phyloP scores from a whole-genome alignment of 352 stramenopile genomes.

The Phytophthora fragariae region DNA sequence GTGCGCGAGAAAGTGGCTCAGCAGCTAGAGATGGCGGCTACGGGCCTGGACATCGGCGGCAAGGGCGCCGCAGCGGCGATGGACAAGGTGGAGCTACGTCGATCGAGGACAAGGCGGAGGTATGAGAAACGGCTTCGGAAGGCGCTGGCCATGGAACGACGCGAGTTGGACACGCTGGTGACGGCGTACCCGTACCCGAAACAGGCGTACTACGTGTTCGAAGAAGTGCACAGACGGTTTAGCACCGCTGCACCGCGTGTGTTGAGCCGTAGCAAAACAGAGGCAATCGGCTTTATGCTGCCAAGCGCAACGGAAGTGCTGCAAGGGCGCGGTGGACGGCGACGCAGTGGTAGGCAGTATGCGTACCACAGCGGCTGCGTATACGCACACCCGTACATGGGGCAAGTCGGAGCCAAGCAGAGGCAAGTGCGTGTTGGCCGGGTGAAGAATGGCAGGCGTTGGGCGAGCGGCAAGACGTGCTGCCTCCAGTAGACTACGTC shows the following conservation, averaged over 20 bases:
- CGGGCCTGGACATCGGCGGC: too few relatives aligned
- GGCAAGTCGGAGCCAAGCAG: neutral
- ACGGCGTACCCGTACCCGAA: neutral
- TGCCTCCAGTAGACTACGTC: slow-evolving; percentile 14
- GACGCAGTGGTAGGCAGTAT: neutral
- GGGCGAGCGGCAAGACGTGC: neutral
- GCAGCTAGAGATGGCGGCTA: too few relatives aligned
- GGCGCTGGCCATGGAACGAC: too few relatives aligned
- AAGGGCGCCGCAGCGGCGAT: too few relatives aligned
- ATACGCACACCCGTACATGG: neutral
- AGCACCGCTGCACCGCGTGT: neutral
- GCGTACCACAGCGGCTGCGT: slow-evolving; percentile 8
- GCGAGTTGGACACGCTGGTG: neutral
- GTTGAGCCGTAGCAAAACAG: neutral
- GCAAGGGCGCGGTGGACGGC: too few relatives aligned
- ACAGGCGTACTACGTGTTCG: neutral
- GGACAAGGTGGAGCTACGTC: too few relatives aligned
- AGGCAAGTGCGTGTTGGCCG: neutral
- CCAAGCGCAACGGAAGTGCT: neutral
- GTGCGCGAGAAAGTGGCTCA: too few relatives aligned
- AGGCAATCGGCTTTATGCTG: neutral
- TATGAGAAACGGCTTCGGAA: too few relatives aligned
- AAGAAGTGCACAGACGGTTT: neutral
- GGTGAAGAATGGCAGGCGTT: neutral
- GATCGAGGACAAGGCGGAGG: too few relatives aligned